Percentiles rank a stretch among this genome's conserved stretches.
These are phyloP conservation scores for Grosmannia penicillata DNA, from an alignment of 2,329 filamentous ascomycete species.

Conservation along the genomic window DNA sequence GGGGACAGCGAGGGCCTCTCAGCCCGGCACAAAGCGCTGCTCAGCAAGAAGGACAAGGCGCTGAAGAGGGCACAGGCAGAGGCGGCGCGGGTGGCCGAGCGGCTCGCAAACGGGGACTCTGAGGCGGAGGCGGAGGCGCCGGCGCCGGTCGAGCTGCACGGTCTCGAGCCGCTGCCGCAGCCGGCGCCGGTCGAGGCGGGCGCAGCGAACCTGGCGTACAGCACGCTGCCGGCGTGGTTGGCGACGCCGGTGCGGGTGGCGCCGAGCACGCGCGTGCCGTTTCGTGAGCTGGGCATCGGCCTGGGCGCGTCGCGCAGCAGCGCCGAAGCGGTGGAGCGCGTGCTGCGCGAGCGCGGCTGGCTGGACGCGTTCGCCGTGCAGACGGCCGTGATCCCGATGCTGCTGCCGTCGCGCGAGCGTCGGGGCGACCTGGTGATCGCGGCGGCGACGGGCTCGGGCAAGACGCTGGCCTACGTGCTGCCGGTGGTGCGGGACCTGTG, in stretches of 20 bases:
- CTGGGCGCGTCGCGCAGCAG: conserved; percentile 39
- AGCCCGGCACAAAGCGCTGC: conserved; percentile 30
- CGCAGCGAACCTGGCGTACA: conserved; percentile 49
- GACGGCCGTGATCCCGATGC: conserved; percentile 62
- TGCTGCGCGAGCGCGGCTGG: conserved; percentile 51
- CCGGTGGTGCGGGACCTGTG: conserved; percentile 70
- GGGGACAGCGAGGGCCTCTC: conserved; percentile 12
- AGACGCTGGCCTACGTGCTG: conserved; percentile 81
- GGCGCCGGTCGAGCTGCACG: conserved; percentile 36
- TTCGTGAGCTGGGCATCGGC: conserved; percentile 21
- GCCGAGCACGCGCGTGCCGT: conserved; percentile 42
- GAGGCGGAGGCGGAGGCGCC: background rate
- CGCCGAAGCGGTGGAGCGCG: conserved; percentile 39
- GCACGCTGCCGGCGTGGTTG: conserved; percentile 70
- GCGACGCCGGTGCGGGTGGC: conserved; percentile 58
- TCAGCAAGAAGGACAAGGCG: conserved; percentile 41
- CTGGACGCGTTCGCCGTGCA: conserved; percentile 65
- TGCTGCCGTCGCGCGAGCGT: conserved; percentile 47
- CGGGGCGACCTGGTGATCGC: conserved; percentile 76
- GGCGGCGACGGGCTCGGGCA: conserved; percentile 88
- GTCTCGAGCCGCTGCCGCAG: conserved; percentile 70
- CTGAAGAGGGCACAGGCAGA: conserved; percentile 29
- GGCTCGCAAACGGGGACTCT: background rate
- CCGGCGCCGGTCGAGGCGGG: conserved; percentile 47
- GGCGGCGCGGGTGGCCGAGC: conserved; percentile 7